Evolutionary conservation across 2,329 filamentous ascomycete genomes (phyloP).

Genomic region (Ophiocordyceps unilateralis): DNA sequence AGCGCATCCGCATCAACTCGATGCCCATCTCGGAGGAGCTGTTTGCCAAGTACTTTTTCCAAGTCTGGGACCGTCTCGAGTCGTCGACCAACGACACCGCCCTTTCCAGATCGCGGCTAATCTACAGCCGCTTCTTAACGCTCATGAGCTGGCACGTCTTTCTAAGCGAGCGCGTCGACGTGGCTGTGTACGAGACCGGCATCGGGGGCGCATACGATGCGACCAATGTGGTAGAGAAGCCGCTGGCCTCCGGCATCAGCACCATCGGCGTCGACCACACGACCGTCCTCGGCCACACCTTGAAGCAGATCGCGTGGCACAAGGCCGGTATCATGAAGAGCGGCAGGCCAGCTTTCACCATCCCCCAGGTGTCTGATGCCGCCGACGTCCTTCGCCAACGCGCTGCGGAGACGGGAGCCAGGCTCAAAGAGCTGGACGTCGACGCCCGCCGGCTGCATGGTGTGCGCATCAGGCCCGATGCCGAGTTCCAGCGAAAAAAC

Average conservation of each 20-base stretch:
- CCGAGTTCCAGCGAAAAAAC: conserved; percentile 42
- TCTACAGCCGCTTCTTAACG: conserved; percentile 45
- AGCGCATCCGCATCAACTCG: conserved; percentile 48
- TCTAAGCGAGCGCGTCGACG: conserved; percentile 42
- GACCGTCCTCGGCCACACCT: conserved; percentile 40
- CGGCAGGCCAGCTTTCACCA: conserved; percentile 38
- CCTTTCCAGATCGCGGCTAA: conserved; percentile 26
- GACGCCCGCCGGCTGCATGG: conserved; percentile 25
- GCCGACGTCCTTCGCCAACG: conserved; percentile 28
- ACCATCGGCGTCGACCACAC: conserved; percentile 56
- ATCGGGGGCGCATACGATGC: conserved; percentile 53
- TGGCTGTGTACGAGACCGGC: conserved; percentile 48
- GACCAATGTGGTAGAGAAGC: conserved; percentile 45
- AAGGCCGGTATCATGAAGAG: conserved; percentile 55
- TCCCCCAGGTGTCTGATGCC: conserved; percentile 30
- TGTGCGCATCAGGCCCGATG: conserved; percentile 33
- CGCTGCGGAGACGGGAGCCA: conserved; percentile 33
- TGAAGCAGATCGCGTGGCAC: conserved; percentile 56
- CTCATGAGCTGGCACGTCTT: conserved; percentile 53
- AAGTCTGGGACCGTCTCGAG: conserved; percentile 44
- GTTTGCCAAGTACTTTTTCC: conserved; percentile 50
- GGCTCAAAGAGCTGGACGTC: conserved; percentile 26
- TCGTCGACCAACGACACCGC: conserved; percentile 14
- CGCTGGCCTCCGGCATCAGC: conserved; percentile 42
- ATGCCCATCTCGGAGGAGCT: conserved; percentile 36